Base-by-base conservation (phyloP, 495 filamentous ascomycete species). In the Xylaria grammica region DNA sequence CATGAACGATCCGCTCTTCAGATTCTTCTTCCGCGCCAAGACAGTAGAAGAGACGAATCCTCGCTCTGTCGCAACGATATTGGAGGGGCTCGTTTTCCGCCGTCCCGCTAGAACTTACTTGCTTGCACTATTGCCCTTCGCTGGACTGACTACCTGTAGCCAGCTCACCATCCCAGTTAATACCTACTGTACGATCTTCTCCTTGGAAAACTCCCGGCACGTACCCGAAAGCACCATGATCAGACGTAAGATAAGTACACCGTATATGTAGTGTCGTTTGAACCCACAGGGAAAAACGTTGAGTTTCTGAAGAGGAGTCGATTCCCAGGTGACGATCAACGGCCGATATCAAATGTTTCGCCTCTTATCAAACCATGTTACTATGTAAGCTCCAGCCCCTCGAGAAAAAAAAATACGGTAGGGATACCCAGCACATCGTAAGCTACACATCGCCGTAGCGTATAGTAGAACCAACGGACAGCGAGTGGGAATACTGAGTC, bases 341-440 rank as follows among this genome's bases (percentile, higher is more conserved):
- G 57, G 45, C 57, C 34, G 36, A 44, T 60, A 50, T 50, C 29
- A 38, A 34, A 45, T 48, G 57, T 60, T 50, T 50, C 44, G 44
- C 44, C 57, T 46, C 57, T 49, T 60, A 15, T 44, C 27, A 19
- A 45, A 45, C 42, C 34, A 30, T 29, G 24, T 34, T n/a, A 54
- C n/a, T n/a, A n/a, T n/a, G n/a, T n/a, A n/a, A n/a, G 27, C 17
- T 32, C 30, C 51, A 42, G 20, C 20, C 34, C 22, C 34, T 11
- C 19, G 40, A 27, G 26, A 8, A 36, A 50, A 38, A 29, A 17
- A 49, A 17, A 42, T 36, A 36, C 11, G 11, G 32, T 36, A 48
- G 56, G 38, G 7, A 59, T 24, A 29, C 53, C 13, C 17, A 30
- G 7, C 38, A 59, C 56, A 57, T 11, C 17, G 53, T 42, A 56